Conservation (phyloP, 169 alveolate genomes). For the Cryptosporidium ryanae region DNA sequence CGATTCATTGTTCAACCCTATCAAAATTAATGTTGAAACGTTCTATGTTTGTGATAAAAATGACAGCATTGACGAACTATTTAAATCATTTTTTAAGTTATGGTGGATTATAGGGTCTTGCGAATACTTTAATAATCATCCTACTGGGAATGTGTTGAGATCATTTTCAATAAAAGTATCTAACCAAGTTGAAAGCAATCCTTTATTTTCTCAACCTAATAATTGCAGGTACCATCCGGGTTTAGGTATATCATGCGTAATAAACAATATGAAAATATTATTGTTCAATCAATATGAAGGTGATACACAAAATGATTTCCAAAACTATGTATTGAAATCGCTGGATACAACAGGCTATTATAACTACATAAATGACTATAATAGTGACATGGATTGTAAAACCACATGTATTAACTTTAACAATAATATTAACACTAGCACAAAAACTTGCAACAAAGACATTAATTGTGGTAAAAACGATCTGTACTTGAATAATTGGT, state of each 20-base stretch:
- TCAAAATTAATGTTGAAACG: constrained; percentile 10
- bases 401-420: neutral
- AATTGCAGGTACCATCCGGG: constrained; percentile 51
- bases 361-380: constrained; percentile 11
- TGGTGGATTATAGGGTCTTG: constrained; percentile 73
- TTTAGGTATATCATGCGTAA: constrained; percentile 29
- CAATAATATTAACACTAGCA: neutral
- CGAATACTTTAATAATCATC: constrained; percentile 58
- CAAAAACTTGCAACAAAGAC: constrained; percentile 7
- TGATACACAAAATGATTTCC: neutral
- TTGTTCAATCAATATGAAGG: constrained; percentile 29
- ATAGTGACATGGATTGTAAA: neutral
- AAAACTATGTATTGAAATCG: constrained; percentile 15
- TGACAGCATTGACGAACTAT: neutral
- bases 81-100: constrained; percentile 29
- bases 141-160: constrained; percentile 46
- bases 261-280: constrained; percentile 30
- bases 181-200: neutral
- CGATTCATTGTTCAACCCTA: neutral
- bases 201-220: constrained; percentile 31
- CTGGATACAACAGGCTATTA: constrained; percentile 3
- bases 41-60: constrained; percentile 15
- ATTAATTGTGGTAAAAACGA: neutral
- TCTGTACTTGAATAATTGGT: constrained; percentile 41
- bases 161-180: constrained; percentile 30